phyloP scores from a whole-genome alignment of 75 land plant genomes.

The Picea sitchensis region DNA sequence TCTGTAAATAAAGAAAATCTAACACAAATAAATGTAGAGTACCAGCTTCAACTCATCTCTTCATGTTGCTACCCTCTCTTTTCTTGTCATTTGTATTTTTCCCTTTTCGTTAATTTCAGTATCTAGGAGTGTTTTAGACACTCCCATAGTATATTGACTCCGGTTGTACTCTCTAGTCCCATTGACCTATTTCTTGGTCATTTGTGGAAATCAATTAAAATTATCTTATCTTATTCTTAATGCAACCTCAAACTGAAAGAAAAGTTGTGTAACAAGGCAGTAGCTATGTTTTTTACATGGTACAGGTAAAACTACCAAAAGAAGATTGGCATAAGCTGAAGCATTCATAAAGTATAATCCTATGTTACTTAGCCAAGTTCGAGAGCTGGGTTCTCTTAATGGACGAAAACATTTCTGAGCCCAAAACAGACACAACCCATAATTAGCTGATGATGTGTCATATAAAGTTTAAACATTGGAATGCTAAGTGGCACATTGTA shows the following conservation, averaged over 20 bases:
- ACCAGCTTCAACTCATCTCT: neutral
- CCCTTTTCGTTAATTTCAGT: too few species aligned
- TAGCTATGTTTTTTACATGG: neutral
- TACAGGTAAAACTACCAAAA: neutral
- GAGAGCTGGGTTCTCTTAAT: neutral
- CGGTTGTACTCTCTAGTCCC: too few species aligned
- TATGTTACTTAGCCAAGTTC: neutral
- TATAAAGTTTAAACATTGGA: neutral
- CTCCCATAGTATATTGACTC: too few species aligned
- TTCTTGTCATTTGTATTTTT: too few species aligned
- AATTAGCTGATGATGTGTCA: neutral
- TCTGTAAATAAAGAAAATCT: too few species aligned
- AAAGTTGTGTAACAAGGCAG: neutral
- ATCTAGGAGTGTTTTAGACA: too few species aligned
- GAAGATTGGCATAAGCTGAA: neutral
- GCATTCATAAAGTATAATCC: neutral
- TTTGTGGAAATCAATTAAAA: too few species aligned
- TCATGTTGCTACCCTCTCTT: too few species aligned
- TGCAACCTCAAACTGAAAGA: neutral
- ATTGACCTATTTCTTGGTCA: too few species aligned
- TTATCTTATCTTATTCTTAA: too few species aligned
- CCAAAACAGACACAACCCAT: neutral
- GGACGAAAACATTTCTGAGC: neutral
- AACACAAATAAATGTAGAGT: neutral
- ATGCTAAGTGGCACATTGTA: neutral